These are phyloP conservation scores for Silene noctiflora DNA, from an alignment of 179 eudicot genomes.

Conservation along the genomic window DNA sequence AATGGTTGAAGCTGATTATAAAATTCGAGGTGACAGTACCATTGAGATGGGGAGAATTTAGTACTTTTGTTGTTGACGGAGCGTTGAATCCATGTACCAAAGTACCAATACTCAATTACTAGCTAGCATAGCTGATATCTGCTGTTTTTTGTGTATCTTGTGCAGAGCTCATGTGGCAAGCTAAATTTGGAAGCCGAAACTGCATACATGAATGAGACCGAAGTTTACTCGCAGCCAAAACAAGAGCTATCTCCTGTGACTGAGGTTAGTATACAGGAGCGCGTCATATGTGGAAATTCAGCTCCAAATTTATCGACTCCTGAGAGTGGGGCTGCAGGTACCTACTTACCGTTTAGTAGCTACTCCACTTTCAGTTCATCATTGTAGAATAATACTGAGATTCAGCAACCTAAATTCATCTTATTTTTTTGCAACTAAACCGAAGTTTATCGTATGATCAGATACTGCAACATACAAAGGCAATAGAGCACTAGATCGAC, in stretches of 20 bases:
- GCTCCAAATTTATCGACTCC: slow-evolving; percentile 26
- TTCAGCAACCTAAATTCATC: background rate
- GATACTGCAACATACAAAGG: slow-evolving; percentile 25
- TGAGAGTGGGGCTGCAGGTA: slow-evolving; percentile 29
- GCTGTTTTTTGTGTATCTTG: slow-evolving; percentile 18
- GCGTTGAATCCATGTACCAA: no score
- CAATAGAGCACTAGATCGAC: slow-evolving; percentile 20
- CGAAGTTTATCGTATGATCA: slow-evolving; percentile 12
- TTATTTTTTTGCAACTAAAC: background rate
- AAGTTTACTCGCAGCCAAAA: slow-evolving; percentile 29
- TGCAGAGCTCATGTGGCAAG: slow-evolving; percentile 77
- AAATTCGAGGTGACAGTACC: no score
- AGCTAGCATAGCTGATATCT: no score
- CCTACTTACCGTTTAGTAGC: background rate
- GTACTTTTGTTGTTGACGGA: no score
- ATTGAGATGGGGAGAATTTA: no score
- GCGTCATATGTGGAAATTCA: slow-evolving; percentile 25
- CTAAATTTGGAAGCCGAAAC: slow-evolving; percentile 50
- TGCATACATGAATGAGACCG: slow-evolving; percentile 27
- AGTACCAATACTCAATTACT: no score
- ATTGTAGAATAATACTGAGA: background rate
- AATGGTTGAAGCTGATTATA: no score
- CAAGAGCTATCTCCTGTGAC: slow-evolving; percentile 30
- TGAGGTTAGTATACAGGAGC: slow-evolving; percentile 9
- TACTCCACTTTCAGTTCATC: background rate